Evolutionary conservation across 805 yeast genomes (phyloP).

Genomic region (Debaryomyces castellii): DNA sequence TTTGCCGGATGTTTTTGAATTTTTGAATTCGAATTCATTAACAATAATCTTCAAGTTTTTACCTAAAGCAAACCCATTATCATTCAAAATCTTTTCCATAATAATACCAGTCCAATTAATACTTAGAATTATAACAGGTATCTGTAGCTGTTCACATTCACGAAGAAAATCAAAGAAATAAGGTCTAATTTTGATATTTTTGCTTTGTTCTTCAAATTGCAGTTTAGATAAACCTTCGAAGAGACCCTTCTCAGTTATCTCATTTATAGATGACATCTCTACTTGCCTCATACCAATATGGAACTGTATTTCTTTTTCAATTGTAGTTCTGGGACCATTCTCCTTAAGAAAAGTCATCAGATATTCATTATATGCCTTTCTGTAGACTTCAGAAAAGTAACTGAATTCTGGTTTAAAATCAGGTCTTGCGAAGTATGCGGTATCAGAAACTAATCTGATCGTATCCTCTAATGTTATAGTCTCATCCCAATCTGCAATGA

Average conservation of each 20-base stretch:
- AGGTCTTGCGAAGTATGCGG: slow-evolving; percentile 42
- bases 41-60: slow-evolving; percentile 34
- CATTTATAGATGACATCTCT: slow-evolving; percentile 49
- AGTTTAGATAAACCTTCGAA: slow-evolving; percentile 41
- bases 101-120: slow-evolving; percentile 61
- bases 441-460: slow-evolving; percentile 47
- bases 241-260: slow-evolving; percentile 33
- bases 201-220: slow-evolving; percentile 34
- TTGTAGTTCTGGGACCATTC: slow-evolving; percentile 22
- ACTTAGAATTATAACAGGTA: slow-evolving; percentile 50
- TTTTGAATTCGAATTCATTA: slow-evolving; percentile 50
- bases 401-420: slow-evolving; percentile 37
- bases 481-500: slow-evolving; percentile 67
- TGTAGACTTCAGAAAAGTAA: slow-evolving; percentile 46
- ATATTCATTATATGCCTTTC: slow-evolving; percentile 33
- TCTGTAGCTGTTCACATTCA: slow-evolving; percentile 12
- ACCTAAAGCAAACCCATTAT: slow-evolving; percentile 16
- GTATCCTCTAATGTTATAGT: slow-evolving; percentile 60
- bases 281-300: slow-evolving; percentile 46
- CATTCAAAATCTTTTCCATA: slow-evolving; percentile 34
- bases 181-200: slow-evolving; percentile 33
- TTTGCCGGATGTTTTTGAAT: slow-evolving; percentile 26
- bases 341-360: slow-evolving; percentile 14
- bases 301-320: slow-evolving; percentile 43
- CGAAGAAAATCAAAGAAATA: slow-evolving; percentile 39